Evolutionary conservation across 768 basidiomycete genomes (phyloP).

Genomic region (Suillus clintonianus): DNA sequence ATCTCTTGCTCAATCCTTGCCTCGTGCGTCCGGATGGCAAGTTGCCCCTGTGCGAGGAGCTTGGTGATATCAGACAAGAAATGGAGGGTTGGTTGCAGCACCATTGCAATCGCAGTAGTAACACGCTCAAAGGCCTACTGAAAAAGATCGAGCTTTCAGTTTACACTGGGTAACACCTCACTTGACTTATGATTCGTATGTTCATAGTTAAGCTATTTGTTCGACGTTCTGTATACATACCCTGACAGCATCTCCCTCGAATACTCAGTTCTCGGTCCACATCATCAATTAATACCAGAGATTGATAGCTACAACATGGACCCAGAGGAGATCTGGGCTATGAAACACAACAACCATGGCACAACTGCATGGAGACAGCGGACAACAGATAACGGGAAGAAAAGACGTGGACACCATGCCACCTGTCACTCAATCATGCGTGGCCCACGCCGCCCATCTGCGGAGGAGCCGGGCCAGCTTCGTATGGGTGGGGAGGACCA

Average conservation of each 20-base stretch:
- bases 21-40: constrained; percentile 53
- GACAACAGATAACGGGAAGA: constrained; percentile 3
- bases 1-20: constrained; percentile 81
- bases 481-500: constrained; percentile 73
- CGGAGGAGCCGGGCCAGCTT: constrained; percentile 67
- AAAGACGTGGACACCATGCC: constrained; percentile 1
- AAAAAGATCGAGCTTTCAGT: constrained; percentile 76
- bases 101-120: constrained; percentile 85
- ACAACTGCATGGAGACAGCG: not conserved
- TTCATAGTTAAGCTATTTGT: not conserved
- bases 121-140: constrained; percentile 76
- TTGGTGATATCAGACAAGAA: constrained; percentile 64
- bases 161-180: constrained; percentile 25
- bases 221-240: not conserved
- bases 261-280: not conserved
- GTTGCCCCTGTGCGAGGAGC: constrained; percentile 73
- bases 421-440: constrained; percentile 39
- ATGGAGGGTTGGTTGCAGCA: constrained; percentile 88
- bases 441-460: constrained; percentile 75
- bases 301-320: constrained; percentile 1
- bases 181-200: not conserved
- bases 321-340: not conserved
- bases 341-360: constrained; percentile 6
- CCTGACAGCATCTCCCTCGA: not conserved
- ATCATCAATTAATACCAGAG: constrained; percentile 1